Percentiles rank a stretch among this genome's conserved stretches.
These are phyloP conservation scores for Pseudozyma tsukubaensis DNA, from an alignment of 1,284 basidiomycete species.

Conservation along the genomic window DNA sequence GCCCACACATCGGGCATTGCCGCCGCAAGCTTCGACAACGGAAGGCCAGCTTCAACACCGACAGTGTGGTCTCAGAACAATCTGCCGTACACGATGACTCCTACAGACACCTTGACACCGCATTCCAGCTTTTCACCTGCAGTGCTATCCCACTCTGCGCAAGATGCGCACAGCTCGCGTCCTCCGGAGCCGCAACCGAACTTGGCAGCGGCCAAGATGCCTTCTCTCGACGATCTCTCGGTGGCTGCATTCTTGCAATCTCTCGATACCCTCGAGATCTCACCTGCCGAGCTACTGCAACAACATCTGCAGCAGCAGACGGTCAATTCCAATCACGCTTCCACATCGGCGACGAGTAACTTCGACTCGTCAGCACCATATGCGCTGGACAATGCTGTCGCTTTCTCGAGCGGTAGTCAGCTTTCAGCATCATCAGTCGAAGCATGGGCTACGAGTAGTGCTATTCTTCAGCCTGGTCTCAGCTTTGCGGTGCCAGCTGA, in stretches of 20 bases:
- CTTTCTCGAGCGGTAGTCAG: background rate
- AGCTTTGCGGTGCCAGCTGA: conserved; percentile 66
- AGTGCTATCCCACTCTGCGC: background rate
- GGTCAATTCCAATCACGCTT: conserved; percentile 20
- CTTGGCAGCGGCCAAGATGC: conserved; percentile 18
- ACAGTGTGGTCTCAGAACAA: conserved; percentile 23
- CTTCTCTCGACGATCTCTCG: conserved; percentile 58
- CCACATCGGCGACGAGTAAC: background rate
- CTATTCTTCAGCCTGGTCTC: conserved; percentile 55
- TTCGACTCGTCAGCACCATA: conserved; percentile 16
- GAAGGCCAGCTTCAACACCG: conserved; percentile 8
- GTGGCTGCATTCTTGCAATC: conserved; percentile 65
- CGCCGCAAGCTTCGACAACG: background rate
- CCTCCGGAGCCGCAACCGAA: background rate
- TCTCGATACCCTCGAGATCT: conserved; percentile 66
- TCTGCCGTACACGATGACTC: conserved; percentile 15
- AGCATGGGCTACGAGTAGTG: conserved; percentile 46
- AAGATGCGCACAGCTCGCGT: background rate
- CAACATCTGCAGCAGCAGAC: conserved; percentile 37
- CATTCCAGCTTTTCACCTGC: conserved; percentile 15
- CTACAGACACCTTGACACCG: conserved; percentile 27
- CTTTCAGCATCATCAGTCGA: conserved; percentile 25
- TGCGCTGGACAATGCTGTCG: background rate
- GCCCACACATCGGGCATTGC: conserved; percentile 3
- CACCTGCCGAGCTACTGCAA: conserved; percentile 50